phyloP scores from a whole-genome alignment of 345 rosid species.

The Salix suchowensis region DNA sequence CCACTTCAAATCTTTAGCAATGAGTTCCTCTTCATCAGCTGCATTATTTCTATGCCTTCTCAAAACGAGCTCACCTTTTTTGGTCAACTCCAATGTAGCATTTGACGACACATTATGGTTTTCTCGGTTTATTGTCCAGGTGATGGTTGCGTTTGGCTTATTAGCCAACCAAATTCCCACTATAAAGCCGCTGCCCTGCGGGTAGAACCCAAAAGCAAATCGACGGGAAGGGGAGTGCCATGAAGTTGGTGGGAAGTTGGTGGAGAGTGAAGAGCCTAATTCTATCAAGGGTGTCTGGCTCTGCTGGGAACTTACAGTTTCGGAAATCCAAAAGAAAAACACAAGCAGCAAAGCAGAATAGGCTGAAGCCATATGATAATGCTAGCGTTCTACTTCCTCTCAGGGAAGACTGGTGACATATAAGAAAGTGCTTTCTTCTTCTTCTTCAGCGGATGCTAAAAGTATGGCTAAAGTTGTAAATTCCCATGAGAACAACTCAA shows the following conservation, averaged over 20 bases:
- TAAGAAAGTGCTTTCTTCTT: no score
- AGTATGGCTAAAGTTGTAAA: no score
- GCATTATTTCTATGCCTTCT: neutral
- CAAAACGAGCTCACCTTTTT: neutral
- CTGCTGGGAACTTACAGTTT: neutral
- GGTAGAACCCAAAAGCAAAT: conserved; percentile 3
- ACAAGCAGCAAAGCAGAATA: neutral
- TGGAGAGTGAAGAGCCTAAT: neutral
- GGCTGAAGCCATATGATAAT: neutral
- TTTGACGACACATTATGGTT: neutral
- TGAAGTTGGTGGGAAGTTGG: neutral
- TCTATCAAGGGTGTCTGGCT: neutral
- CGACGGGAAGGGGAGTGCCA: neutral
- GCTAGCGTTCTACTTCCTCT: no score
- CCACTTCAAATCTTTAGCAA: neutral
- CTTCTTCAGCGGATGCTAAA: no score
- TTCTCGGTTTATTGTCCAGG: neutral
- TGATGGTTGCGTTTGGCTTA: neutral
- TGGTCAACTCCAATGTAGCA: neutral
- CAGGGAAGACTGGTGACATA: no score
- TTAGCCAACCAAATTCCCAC: conserved; percentile 1
- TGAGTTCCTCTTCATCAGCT: neutral
- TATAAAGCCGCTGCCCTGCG: neutral
- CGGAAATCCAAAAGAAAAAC: neutral
- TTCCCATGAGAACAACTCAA: no score